These are phyloP conservation scores for Colletotrichum sublineola DNA, from an alignment of 2,329 filamentous ascomycete genomes.

Conservation along the genomic window DNA sequence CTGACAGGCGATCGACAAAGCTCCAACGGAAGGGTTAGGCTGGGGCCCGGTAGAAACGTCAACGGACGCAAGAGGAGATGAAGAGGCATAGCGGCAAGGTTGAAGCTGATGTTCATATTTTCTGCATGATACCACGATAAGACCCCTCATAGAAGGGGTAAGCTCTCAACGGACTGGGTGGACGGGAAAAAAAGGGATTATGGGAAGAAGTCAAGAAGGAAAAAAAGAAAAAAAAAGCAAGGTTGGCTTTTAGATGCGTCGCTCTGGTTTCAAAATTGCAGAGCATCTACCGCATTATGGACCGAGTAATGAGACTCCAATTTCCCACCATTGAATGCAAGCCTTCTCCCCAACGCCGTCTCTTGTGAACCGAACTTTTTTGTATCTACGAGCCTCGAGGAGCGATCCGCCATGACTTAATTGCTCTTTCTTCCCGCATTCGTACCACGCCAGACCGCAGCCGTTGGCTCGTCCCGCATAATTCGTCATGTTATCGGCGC, in stretches of 20 bases:
- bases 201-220: constrained; percentile 16
- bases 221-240: constrained; percentile 6
- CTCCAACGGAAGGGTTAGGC: constrained; percentile 75
- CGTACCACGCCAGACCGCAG: neutral
- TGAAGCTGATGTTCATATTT: constrained; percentile 32
- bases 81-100: neutral
- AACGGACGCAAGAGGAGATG: constrained; percentile 62
- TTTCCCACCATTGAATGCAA: constrained; percentile 34
- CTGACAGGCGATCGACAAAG: constrained; percentile 80
- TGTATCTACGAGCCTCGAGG: constrained; percentile 5
- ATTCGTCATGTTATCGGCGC: constrained; percentile 8
- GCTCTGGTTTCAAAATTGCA: constrained; percentile 14
- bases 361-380: constrained; percentile 28
- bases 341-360: constrained; percentile 39
- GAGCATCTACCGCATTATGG: constrained; percentile 30
- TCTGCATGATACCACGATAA: constrained; percentile 44
- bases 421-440: neutral
- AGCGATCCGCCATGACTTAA: neutral
- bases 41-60: constrained; percentile 88
- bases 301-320: constrained; percentile 37
- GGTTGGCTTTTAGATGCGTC: constrained; percentile 29
- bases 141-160: constrained; percentile 17
- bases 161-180: neutral
- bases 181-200: neutral
- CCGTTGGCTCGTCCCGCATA: neutral